Evolutionary conservation across 169 alveolate species (phyloP).

Genomic region (Cryptosporidium canis): DNA sequence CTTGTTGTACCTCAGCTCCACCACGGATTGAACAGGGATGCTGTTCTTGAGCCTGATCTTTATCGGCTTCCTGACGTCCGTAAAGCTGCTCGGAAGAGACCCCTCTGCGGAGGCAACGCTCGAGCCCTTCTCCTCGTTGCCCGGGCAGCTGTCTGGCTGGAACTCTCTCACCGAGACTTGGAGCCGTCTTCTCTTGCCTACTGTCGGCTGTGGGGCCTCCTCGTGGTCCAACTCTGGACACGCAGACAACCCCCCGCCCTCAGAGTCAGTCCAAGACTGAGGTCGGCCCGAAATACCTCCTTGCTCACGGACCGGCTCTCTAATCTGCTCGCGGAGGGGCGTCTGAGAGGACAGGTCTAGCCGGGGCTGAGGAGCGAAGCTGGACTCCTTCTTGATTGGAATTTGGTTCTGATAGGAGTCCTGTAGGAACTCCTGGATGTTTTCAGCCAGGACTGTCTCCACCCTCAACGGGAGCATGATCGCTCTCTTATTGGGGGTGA

Average conservation of each 20-base stretch:
- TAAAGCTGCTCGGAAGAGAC: no score
- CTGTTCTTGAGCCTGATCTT: neutral
- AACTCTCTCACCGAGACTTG: neutral
- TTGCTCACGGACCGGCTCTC: neutral
- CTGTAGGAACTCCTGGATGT: conserved; percentile 14
- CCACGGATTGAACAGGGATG: conserved; percentile 2
- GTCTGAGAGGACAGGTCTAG: no score
- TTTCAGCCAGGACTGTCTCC: conserved; percentile 14
- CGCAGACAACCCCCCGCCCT: neutral
- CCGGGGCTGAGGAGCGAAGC: no score
- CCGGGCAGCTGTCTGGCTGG: neutral
- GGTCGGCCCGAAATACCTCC: neutral
- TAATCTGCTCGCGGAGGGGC: no score
- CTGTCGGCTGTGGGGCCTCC: neutral
- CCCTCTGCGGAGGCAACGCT: neutral
- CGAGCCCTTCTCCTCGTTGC: neutral
- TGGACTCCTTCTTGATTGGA: conserved; percentile 16
- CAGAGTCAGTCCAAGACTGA: no score
- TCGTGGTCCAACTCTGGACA: neutral
- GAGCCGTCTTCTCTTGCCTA: neutral
- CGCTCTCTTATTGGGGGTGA: conserved; percentile 54
- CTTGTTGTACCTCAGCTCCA: conserved; percentile 4
- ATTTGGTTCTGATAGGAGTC: conserved; percentile 21
- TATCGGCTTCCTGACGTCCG: neutral
- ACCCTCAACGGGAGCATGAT: conserved; percentile 47